Conservation (phyloP, 208 protist genomes). For the Trypanosomatidae sp. region DNA sequence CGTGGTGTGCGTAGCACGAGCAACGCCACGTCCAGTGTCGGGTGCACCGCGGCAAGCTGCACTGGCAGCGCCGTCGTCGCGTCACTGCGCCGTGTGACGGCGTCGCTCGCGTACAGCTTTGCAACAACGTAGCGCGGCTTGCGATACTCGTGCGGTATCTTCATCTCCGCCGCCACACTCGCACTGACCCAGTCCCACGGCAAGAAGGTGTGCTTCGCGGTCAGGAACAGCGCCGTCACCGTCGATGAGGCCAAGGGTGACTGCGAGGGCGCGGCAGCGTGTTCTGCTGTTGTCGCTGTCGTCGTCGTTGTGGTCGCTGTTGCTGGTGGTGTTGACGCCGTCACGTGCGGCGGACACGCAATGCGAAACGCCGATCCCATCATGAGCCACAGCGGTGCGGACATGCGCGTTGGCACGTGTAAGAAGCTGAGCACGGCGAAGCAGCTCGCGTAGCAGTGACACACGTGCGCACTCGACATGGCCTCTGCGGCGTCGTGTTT, state of each 20-base stretch:
- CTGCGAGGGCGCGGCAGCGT: background rate
- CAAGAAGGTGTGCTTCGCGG: slow-evolving; percentile 64
- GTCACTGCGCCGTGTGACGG: slow-evolving; percentile 10
- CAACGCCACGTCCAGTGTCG: slow-evolving; percentile 37
- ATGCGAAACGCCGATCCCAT: slow-evolving; percentile 64
- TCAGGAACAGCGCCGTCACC: slow-evolving; percentile 28
- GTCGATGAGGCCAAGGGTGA: background rate
- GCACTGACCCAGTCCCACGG: slow-evolving; percentile 48
- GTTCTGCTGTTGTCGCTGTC: background rate
- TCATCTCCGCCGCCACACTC: slow-evolving; percentile 33
- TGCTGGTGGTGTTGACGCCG: background rate
- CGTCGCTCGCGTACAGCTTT: slow-evolving; percentile 16
- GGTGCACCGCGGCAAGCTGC: slow-evolving; percentile 38
- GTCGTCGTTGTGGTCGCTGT: background rate
- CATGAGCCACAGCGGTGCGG: slow-evolving; percentile 70
- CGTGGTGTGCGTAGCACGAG: slow-evolving; percentile 11
- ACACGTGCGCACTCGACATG: no score
- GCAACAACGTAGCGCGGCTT: slow-evolving; percentile 52
- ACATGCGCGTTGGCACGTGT: slow-evolving; percentile 74
- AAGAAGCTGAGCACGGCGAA: slow-evolving; percentile 67
- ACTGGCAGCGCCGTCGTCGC: slow-evolving; percentile 6
- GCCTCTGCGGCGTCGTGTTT: no score
- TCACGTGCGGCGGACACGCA: background rate
- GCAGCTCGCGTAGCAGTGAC: slow-evolving; percentile 8
- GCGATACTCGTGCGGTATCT: slow-evolving; percentile 66